A percentile compares a stretch with the other conserved stretches of the same genome.
phyloP scores from a whole-genome alignment of 2,329 filamentous ascomycete species.

The Geosmithia flava region DNA sequence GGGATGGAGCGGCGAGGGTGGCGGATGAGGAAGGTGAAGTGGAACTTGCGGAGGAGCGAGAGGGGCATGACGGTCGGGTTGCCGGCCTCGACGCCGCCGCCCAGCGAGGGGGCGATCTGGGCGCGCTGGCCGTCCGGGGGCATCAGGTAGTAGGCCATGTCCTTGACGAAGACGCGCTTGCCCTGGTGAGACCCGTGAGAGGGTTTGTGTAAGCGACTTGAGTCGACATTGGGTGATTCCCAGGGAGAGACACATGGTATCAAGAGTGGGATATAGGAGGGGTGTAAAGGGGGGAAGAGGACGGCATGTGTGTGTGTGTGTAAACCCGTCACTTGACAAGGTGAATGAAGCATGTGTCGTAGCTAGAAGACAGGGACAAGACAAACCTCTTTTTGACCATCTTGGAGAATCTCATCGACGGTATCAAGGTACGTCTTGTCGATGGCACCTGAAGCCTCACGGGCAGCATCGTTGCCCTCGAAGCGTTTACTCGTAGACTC shows the following conservation, averaged over 20 bases:
- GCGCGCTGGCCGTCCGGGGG: conserved; percentile 59
- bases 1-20: conserved; percentile 88
- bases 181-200: conserved; percentile 35
- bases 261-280: neutral
- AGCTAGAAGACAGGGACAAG: conserved; percentile 9
- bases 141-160: conserved; percentile 87
- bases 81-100: conserved; percentile 47
- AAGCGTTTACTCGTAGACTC: conserved; percentile 76
- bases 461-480: conserved; percentile 47
- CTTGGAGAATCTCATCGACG: conserved; percentile 50
- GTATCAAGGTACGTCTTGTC: conserved; percentile 65
- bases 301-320: neutral
- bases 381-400: conserved; percentile 61
- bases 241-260: neutral
- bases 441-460: conserved; percentile 51
- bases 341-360: conserved; percentile 1
- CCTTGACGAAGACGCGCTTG: conserved; percentile 95
- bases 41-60: conserved; percentile 64
- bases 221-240: neutral
- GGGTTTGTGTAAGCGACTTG: conserved; percentile 10
- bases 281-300: neutral
- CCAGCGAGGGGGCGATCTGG: conserved; percentile 68
- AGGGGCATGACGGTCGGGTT: conserved; percentile 82
- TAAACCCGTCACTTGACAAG: conserved; percentile 1
- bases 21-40: conserved; percentile 94